These are phyloP conservation scores for Backusella luteola DNA, from an alignment of 192 early-diverging fungal genomes.

Conservation along the genomic window DNA sequence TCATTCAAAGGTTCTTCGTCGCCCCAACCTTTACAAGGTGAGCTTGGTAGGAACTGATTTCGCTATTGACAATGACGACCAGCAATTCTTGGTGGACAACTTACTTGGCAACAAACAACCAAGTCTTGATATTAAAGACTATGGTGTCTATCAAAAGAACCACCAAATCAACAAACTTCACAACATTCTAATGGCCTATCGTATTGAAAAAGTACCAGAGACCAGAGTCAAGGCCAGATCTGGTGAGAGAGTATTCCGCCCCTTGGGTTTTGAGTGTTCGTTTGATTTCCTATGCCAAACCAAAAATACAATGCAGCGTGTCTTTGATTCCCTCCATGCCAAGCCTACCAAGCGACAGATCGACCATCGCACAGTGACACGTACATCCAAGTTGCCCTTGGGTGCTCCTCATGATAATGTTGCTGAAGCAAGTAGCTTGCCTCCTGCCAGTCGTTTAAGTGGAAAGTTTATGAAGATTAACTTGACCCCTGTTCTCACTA, in stretches of 20 bases:
- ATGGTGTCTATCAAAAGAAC: slow-evolving; percentile 5
- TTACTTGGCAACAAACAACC: neutral
- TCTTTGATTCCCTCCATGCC: slow-evolving; percentile 18
- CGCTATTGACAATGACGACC: neutral
- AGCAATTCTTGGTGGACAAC: neutral
- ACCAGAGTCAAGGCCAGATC: slow-evolving; percentile 11
- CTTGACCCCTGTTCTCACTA: neutral
- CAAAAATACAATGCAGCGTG: neutral
- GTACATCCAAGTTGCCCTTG: slow-evolving; percentile 7
- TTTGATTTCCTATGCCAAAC: slow-evolving; percentile 16
- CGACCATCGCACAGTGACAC: slow-evolving; percentile 2
- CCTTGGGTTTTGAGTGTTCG: slow-evolving; percentile 19
- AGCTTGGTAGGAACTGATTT: neutral
- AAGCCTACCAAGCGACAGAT: slow-evolving; percentile 6
- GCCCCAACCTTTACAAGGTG: slow-evolving; percentile 12
- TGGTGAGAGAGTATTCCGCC: slow-evolving; percentile 19
- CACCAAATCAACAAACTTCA: slow-evolving; percentile 6
- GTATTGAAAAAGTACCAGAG: slow-evolving; percentile 8
- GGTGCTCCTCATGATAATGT: neutral
- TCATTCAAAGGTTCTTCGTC: slow-evolving; percentile 15
- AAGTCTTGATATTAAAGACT: neutral
- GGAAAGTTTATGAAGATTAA: neutral
- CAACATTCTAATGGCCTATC: neutral
- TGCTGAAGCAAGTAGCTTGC: slow-evolving; percentile 11
- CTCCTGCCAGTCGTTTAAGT: neutral